These are phyloP conservation scores for Claviceps capensis DNA, from an alignment of 2,329 filamentous ascomycete genomes.

Conservation along the genomic window DNA sequence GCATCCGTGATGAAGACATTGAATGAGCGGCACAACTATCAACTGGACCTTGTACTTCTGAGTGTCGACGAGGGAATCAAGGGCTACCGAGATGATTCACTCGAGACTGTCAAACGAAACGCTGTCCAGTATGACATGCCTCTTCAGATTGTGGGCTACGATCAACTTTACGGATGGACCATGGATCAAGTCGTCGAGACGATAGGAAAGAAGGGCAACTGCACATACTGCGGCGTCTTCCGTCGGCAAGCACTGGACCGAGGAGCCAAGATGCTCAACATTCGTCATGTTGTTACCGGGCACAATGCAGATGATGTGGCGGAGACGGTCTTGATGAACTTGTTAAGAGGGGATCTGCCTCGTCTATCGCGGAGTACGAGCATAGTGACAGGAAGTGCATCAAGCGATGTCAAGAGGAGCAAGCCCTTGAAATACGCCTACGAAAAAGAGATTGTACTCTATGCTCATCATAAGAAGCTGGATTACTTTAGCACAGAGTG, in stretches of 20 bases:
- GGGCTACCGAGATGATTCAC: conserved; percentile 87
- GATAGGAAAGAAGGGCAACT: conserved; percentile 96
- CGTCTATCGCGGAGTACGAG: conserved; percentile 78
- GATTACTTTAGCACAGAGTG: conserved; percentile 99
- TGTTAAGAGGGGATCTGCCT: conserved; percentile 79
- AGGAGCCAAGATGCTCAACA: conserved; percentile 73
- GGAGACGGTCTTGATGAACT: conserved; percentile 95
- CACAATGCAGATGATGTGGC: conserved; percentile 97
- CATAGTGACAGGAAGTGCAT: conserved; percentile 66
- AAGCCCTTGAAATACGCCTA: conserved; percentile 98
- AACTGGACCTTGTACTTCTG: conserved; percentile 70
- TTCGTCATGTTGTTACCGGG: conserved; percentile 89
- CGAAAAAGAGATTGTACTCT: conserved; percentile 97
- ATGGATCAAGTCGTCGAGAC: conserved; percentile 98
- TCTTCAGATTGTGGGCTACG: conserved; percentile 83
- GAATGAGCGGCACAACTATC: conserved; percentile 80
- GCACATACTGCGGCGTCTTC: conserved; percentile 97
- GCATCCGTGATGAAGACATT: conserved; percentile 89
- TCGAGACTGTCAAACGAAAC: conserved; percentile 94
- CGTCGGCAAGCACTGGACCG: conserved; percentile 85
- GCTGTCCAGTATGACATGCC: conserved; percentile 83
- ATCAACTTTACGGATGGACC: conserved; percentile 92
- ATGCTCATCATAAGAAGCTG: conserved; percentile 90
- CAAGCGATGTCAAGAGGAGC: conserved; percentile 84
- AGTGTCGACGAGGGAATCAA: conserved; percentile 97